Evolutionary conservation across 2,329 filamentous ascomycete genomes (phyloP).

Genomic region (Colletotrichum camelliae): DNA sequence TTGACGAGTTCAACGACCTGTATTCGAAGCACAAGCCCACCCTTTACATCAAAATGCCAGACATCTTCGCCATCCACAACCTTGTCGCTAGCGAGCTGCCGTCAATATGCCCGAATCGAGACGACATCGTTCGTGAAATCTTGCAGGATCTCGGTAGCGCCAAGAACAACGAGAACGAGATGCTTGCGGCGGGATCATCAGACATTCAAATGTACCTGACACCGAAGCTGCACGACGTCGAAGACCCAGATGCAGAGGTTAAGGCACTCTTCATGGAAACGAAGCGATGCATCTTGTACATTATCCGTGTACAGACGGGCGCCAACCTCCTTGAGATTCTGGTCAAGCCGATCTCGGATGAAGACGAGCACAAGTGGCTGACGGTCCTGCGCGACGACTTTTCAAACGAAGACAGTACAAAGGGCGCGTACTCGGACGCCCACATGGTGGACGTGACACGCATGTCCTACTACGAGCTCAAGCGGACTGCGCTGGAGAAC

Average conservation of each 20-base stretch:
- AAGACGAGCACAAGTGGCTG: conserved; percentile 91
- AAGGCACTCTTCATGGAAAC: conserved; percentile 98
- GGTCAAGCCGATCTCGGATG: conserved; percentile 82
- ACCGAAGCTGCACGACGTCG: conserved; percentile 85
- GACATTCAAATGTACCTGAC: conserved; percentile 92
- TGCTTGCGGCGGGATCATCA: conserved; percentile 82
- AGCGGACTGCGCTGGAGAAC: conserved; percentile 91
- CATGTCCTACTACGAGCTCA: conserved; percentile 90
- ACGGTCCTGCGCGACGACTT: conserved; percentile 84
- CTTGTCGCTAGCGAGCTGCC: conserved; percentile 82
- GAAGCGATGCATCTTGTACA: conserved; percentile 95
- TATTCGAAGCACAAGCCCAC: conserved; percentile 97
- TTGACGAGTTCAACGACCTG: conserved; percentile 98
- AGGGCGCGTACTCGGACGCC: conserved; percentile 87
- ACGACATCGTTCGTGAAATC: conserved; percentile 90
- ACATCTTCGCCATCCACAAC: conserved; percentile 95
- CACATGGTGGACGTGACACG: conserved; percentile 89
- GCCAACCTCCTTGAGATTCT: conserved; percentile 94
- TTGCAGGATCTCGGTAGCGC: conserved; percentile 93
- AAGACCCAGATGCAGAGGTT: conserved; percentile 90
- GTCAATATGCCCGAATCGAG: conserved; percentile 77
- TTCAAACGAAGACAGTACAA: conserved; percentile 67
- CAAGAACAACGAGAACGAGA: conserved; percentile 94
- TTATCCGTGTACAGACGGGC: conserved; percentile 94
- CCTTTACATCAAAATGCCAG: conserved; percentile 98